These are phyloP conservation scores for Linderina pennispora DNA, from an alignment of 192 early-diverging fungal species.

Conservation along the genomic window DNA sequence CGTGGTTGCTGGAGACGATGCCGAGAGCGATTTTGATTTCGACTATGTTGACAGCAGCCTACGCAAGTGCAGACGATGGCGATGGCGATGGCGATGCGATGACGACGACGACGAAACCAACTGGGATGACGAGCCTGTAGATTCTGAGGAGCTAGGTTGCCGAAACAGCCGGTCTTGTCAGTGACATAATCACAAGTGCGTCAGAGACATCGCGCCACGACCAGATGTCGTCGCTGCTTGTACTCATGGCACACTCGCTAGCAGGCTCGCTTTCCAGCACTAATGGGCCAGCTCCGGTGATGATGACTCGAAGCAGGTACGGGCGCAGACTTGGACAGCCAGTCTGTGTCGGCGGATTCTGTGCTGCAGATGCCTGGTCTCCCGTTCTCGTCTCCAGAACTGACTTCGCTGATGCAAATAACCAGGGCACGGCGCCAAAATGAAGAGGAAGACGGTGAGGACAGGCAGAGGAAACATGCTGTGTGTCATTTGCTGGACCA, in stretches of 20 bases:
- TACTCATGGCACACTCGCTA: slow-evolving; percentile 34
- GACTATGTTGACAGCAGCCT: slow-evolving; percentile 5
- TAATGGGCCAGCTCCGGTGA: slow-evolving; percentile 1
- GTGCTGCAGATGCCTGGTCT: slow-evolving; percentile 21
- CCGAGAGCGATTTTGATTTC: neutral
- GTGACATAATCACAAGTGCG: slow-evolving; percentile 17
- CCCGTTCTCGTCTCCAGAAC: slow-evolving; percentile 24
- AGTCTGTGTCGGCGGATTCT: slow-evolving; percentile 3
- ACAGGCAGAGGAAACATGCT: slow-evolving; percentile 4
- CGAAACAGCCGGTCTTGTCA: slow-evolving; percentile 25
- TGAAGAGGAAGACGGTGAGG: too few relatives aligned
- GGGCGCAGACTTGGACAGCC: slow-evolving; percentile 1
- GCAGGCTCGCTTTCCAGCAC: slow-evolving; percentile 4
- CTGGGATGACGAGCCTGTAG: too few relatives aligned
- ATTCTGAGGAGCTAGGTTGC: neutral
- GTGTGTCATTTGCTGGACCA: slow-evolving; percentile 41
- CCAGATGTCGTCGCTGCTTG: slow-evolving; percentile 19
- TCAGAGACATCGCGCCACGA: too few relatives aligned
- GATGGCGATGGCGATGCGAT: slow-evolving; percentile 7
- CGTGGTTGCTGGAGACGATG: neutral
- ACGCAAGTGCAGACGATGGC: slow-evolving; percentile 11
- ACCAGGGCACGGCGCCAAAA: too few relatives aligned
- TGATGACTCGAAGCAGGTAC: slow-evolving; percentile 37
- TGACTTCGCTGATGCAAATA: slow-evolving; percentile 25
- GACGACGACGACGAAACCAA: slow-evolving; percentile 1